Conservation (phyloP, 2,329 filamentous ascomycete species). For the Calonectria honghensis region DNA sequence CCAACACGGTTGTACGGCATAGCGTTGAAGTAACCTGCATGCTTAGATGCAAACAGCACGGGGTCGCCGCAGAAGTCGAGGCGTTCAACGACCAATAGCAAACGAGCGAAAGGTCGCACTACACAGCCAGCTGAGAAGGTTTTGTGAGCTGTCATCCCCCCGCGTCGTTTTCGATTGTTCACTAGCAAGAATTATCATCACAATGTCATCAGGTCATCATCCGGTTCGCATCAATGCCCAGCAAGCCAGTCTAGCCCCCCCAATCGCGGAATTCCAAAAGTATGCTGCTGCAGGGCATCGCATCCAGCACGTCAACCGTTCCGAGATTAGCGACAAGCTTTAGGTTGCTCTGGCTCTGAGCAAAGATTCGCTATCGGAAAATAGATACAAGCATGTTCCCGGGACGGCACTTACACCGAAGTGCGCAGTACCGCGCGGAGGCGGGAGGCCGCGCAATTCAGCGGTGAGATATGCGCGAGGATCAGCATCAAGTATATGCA, state of each 20-base stretch:
- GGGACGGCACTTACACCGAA: conserved; percentile 9
- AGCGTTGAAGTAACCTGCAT: conserved; percentile 21
- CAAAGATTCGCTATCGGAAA: background rate
- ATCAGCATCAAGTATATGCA: conserved; percentile 8
- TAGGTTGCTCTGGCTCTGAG: conserved; percentile 4
- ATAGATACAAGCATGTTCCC: background rate
- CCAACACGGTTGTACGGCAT: conserved; percentile 13
- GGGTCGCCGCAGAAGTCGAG: conserved; percentile 19
- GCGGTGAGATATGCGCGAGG: conserved; percentile 35
- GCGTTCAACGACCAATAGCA: conserved; percentile 16
- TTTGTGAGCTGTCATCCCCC: conserved; percentile 35
- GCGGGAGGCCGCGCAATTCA: conserved; percentile 23
- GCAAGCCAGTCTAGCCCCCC: background rate
- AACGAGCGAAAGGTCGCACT: conserved; percentile 13
- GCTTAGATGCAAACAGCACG: conserved; percentile 28
- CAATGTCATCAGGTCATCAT: conserved; percentile 2
- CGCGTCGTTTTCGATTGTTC: conserved; percentile 21
- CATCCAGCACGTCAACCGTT: conserved; percentile 28
- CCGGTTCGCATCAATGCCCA: conserved; percentile 18
- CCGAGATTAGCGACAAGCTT: conserved; percentile 39
- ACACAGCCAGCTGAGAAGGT: conserved; percentile 13
- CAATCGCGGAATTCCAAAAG: conserved; percentile 24
- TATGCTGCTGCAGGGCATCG: conserved; percentile 30
- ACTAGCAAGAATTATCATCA: conserved; percentile 12
- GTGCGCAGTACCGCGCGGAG: background rate